Conservation (phyloP, 306 rosid species). For the Glycine tomentella region DNA sequence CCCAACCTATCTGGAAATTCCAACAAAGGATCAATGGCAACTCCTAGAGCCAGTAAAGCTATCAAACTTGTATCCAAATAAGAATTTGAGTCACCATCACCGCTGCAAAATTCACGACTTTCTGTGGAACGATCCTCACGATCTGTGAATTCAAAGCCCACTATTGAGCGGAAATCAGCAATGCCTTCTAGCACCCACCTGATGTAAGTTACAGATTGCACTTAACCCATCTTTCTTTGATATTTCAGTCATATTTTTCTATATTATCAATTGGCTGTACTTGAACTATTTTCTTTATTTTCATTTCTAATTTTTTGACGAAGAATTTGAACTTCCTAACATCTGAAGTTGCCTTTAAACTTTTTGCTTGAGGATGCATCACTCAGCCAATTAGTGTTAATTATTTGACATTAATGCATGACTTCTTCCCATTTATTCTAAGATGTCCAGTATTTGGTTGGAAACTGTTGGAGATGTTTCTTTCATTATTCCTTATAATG, state of each 20-base stretch:
- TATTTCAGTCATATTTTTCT: neutral
- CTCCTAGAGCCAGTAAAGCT: conserved; percentile 70
- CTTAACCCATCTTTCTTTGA: conserved; percentile 16
- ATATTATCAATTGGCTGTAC: no score
- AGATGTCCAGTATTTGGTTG: conserved; percentile 30
- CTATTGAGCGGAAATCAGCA: conserved; percentile 70
- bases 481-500: conserved; percentile 21
- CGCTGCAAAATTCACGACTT: conserved; percentile 72
- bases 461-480: conserved; percentile 37
- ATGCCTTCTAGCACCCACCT: conserved; percentile 64
- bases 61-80: conserved; percentile 68
- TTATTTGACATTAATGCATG: no score
- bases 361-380: no score
- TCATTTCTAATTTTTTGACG: conserved; percentile 18
- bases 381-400: no score
- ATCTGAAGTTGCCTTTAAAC: neutral
- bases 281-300: conserved; percentile 16
- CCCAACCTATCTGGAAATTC: conserved; percentile 71
- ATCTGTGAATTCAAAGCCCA: conserved; percentile 69
- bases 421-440: neutral
- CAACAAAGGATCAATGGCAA: conserved; percentile 68
- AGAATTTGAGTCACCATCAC: conserved; percentile 74
- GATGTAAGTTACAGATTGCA: conserved; percentile 68
- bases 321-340: conserved; percentile 29
- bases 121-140: conserved; percentile 89